Evolutionary conservation across 2,329 filamentous ascomycete genomes (phyloP).

Genomic region (Phyllosticta ampelicida): DNA sequence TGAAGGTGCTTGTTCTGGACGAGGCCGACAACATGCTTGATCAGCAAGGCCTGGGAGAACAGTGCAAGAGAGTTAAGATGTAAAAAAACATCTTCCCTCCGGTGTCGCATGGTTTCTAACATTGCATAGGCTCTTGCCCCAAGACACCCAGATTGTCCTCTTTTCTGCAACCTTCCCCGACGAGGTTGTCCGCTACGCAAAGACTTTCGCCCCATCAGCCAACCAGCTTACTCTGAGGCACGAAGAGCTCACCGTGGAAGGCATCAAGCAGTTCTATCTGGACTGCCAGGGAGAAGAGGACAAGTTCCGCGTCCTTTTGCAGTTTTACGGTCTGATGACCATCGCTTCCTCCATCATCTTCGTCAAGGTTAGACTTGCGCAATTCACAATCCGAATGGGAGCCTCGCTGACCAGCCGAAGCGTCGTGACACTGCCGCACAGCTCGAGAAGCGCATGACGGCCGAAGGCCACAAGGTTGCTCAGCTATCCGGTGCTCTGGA

Average conservation of each 20-base stretch:
- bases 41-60: slow-evolving; percentile 86
- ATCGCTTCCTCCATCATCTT: slow-evolving; percentile 98
- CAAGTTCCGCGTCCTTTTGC: slow-evolving; percentile 82
- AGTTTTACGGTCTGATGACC: slow-evolving; percentile 92
- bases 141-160: slow-evolving; percentile 71
- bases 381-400: neutral
- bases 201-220: slow-evolving; percentile 72
- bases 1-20: slow-evolving; percentile 82
- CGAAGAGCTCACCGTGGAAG: slow-evolving; percentile 88
- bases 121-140: slow-evolving; percentile 54
- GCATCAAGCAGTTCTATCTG: slow-evolving; percentile 96
- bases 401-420: slow-evolving; percentile 39
- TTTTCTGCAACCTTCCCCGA: slow-evolving; percentile 94
- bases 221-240: slow-evolving; percentile 81
- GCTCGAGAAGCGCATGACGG: slow-evolving; percentile 76
- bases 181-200: slow-evolving; percentile 73
- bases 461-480: slow-evolving; percentile 84
- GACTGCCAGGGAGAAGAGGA: slow-evolving; percentile 73
- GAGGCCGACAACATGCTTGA: slow-evolving; percentile 99
- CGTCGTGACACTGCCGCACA: slow-evolving; percentile 69
- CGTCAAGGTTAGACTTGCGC: slow-evolving; percentile 58
- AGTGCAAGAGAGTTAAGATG: slow-evolving; percentile 83
- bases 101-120: slow-evolving; percentile 22
- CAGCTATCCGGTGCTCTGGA: slow-evolving; percentile 84
- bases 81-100: slow-evolving; percentile 34